These are phyloP conservation scores for Dysphania ambrosioides DNA, from an alignment of 148 eudicot genomes.

Conservation along the genomic window DNA sequence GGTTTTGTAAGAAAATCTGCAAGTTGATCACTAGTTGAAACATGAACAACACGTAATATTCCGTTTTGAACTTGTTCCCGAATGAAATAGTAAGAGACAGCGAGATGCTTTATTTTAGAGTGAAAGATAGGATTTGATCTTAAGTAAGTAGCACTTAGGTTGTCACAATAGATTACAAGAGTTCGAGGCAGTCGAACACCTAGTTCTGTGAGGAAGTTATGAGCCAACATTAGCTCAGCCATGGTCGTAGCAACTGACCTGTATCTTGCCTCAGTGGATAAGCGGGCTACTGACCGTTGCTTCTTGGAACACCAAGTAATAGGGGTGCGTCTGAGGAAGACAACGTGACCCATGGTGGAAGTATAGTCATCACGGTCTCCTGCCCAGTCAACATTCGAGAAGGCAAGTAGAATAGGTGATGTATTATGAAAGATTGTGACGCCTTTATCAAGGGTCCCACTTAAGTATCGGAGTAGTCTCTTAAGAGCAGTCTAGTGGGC, in stretches of 20 bases:
- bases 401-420: neutral
- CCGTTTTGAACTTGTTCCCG: neutral
- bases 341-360: neutral
- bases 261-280: neutral
- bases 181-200: neutral
- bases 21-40: no score
- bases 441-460: neutral
- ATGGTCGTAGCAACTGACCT: neutral
- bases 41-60: no score
- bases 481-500: neutral
- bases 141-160: neutral
- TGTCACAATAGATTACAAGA: neutral
- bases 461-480: neutral
- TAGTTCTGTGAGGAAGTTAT: neutral
- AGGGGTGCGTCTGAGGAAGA: neutral
- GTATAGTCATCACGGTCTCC: neutral
- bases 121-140: neutral
- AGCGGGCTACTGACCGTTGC: neutral
- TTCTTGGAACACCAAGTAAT: conserved; percentile 6
- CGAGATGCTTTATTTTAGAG: conserved; percentile 1
- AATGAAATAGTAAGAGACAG: neutral
- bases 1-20: no score
- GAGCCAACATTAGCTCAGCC: neutral
- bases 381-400: neutral
- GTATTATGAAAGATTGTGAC: neutral